Base-by-base conservation (phyloP, 306 rosid species). In the Acacia melanoxylon region DNA sequence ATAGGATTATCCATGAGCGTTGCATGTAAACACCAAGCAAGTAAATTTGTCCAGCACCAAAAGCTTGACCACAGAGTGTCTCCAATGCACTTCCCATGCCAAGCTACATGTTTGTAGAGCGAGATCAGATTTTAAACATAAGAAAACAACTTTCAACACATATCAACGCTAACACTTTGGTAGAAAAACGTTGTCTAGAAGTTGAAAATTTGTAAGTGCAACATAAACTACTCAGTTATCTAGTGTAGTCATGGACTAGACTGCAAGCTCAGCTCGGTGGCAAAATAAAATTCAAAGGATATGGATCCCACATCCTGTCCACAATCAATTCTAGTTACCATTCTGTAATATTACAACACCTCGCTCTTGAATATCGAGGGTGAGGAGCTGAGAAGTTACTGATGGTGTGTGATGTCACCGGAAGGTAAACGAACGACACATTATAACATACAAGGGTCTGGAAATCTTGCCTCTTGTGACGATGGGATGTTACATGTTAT, bases 31-130 rank as follows among this genome's bases (percentile, higher is more conserved):
- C 78, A 14, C 99, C 99, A 49, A 95, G 99, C 92, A 91, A 69
- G 41, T 84, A 2, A 58, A 89, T 41, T 73, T 87, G 92, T 51
- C 99, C 99, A 41, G 99, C 99, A 16, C 99, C 98, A 77, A 78
- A 93, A 25, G 99, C 97, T 89, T 95, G 99, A 41, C 99, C 98
- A 46, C 99, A 95, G 0, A 95, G 88, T 22, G 98, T 95, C 91
- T 93, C 99, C 0, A 92, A 62, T 20, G 99, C 99, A 54, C 98
- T 93, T 51, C 97, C 97, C 99, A 93, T 94, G 17, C 98, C 98
- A 83, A 94, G 85, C 93, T 90, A 58, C 78, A 86, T 2, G 75
- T 73, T 83, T 8, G 59, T n/a, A 42, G 25, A 62, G 8, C 24
- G 13, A 44, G 37, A 42, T 44, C 58, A 71, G 56, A 71, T 71